Base-by-base conservation (phyloP, 1,284 basidiomycete genomes). In the Lentinula novae-zelandiae region DNA sequence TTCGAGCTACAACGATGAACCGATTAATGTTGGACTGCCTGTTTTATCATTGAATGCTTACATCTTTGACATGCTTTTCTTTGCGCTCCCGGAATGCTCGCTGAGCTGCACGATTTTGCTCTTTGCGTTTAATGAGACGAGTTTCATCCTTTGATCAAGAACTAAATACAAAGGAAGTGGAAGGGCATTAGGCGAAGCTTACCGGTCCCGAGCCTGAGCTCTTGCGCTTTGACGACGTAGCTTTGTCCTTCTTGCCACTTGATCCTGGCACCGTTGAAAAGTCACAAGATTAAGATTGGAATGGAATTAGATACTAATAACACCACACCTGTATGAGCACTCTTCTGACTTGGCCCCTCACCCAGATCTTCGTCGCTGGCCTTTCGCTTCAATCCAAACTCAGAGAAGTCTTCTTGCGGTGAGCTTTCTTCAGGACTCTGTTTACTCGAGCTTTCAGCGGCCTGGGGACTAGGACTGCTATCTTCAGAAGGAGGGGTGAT, bases 31-130 rank as follows among this genome's bases (percentile, higher is more conserved):
- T 22, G 31, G 20, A 22, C 7, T 34, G 38, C 57, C 49, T 22
- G 57, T 17, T n/a, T 20, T 8, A 53, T 38, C 39, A 44, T 48
- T 44, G 38, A 44, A 22, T 57, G 81, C 89, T 77, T 69, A 93
- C 92, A 69, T 93, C 92, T 71, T 90, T 90, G 63, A 93, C 92
- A 74, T 93, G 92, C 68, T 90, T 92, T 75, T 94, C 91, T 75
- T 93, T 93, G 60, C 92, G 83, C 71, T 93, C 91, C 53, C 91
- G 80, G 75, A 93, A 94, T 0, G 92, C 92, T 58, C 91, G 83
- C 70, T 94, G 92, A 10, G 91, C 91, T 1, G 92, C 92, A 54
- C 91, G 80, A 67, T 94, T 94, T 72, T 94, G 91, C 68, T 93
- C 92, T 73, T 94, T 94, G 63, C 91, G 86, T 69, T 92, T 93